Evolutionary conservation across 768 basidiomycete species (phyloP).

Genomic region (Xanthoconium purpureum): DNA sequence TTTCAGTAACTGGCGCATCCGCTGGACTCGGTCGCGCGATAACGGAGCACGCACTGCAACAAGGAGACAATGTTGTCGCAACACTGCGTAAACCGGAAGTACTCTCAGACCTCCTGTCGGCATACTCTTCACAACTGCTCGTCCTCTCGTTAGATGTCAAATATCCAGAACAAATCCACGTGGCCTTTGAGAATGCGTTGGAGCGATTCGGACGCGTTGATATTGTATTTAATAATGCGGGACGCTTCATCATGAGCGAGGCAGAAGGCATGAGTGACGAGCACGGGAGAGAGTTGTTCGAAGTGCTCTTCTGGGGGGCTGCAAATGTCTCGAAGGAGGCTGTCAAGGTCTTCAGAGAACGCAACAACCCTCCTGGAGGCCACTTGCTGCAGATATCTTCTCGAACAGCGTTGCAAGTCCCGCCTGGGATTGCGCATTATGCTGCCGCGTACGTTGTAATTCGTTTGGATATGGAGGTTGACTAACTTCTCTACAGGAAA

Average conservation of each 20-base stretch:
- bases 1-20: conserved; percentile 40
- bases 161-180: conserved; percentile 27
- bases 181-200: conserved; percentile 35
- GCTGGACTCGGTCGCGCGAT: conserved; percentile 38
- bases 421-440: conserved; percentile 16
- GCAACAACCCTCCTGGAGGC: conserved; percentile 39
- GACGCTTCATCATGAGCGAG: conserved; percentile 30
- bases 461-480: not conserved
- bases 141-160: conserved; percentile 41
- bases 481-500: conserved; percentile 19
- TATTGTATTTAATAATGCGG: conserved; percentile 47
- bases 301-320: conserved; percentile 39
- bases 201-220: conserved; percentile 42
- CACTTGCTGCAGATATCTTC: conserved; percentile 39
- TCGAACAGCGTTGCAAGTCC: conserved; percentile 20
- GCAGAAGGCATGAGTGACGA: conserved; percentile 37
- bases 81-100: conserved; percentile 34
- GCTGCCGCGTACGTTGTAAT: conserved; percentile 25
- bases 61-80: conserved; percentile 42
- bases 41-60: conserved; percentile 32
- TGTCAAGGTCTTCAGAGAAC: conserved; percentile 36
- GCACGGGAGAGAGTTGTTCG: conserved; percentile 36
- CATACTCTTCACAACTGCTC: conserved; percentile 35
- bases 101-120: conserved; percentile 28
- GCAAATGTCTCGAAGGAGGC: conserved; percentile 33